Conservation (phyloP, 1,139 yeast species). For the Diutina rugosa region DNA sequence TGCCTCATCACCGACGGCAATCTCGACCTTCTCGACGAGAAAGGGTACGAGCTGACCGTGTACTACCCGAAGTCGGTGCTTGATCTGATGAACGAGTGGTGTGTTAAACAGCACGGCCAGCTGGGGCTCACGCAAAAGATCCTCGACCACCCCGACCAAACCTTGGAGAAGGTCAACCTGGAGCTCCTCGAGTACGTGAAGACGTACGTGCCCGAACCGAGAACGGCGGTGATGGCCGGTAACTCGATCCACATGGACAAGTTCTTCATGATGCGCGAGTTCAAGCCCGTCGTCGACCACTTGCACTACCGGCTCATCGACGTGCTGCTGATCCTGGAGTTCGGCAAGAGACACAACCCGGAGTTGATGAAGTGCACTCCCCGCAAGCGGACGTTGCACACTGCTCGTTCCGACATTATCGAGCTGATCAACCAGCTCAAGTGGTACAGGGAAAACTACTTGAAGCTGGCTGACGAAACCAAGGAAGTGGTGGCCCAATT, state of each 20-base stretch:
- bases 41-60: constrained; percentile 72
- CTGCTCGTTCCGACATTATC: constrained; percentile 77
- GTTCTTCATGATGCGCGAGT: constrained; percentile 69
- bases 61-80: constrained; percentile 54
- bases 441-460: constrained; percentile 64
- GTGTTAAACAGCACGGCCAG: constrained; percentile 61
- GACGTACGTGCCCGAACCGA: constrained; percentile 37
- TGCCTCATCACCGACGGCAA: constrained; percentile 81
- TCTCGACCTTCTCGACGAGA: constrained; percentile 50
- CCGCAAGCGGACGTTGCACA: constrained; percentile 54
- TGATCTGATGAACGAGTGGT: constrained; percentile 79
- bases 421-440: constrained; percentile 78
- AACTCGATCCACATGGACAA: constrained; percentile 89
- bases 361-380: constrained; percentile 45
- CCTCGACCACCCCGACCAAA: constrained; percentile 36
- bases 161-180: constrained; percentile 45
- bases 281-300: constrained; percentile 62
- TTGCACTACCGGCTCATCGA: constrained; percentile 81
- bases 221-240: constrained; percentile 70
- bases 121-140: constrained; percentile 74
- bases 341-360: constrained; percentile 69
- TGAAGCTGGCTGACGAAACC: constrained; percentile 13
- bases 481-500: background rate
- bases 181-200: constrained; percentile 54
- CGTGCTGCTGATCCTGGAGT: constrained; percentile 73